These are phyloP conservation scores for Apiospora kogelbergensis DNA, from an alignment of 2,329 filamentous ascomycete genomes.

Conservation along the genomic window DNA sequence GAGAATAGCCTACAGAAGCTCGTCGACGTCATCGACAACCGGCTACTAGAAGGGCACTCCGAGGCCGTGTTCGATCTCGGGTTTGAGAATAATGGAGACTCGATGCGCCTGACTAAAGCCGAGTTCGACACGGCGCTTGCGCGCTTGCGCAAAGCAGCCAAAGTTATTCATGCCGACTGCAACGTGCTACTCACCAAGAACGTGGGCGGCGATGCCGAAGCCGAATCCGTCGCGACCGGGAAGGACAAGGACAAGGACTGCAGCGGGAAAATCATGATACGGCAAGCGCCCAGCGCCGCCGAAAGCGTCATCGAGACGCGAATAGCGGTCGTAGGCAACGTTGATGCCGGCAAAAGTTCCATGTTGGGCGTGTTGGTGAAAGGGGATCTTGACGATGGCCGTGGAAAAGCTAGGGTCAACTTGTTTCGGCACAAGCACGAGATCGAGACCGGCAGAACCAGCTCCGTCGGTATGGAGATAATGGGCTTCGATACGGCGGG, in stretches of 20 bases:
- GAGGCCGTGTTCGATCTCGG: slow-evolving; percentile 92
- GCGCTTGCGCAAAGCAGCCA: slow-evolving; percentile 65
- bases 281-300: slow-evolving; percentile 69
- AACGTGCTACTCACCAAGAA: slow-evolving; percentile 87
- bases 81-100: slow-evolving; percentile 84
- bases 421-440: slow-evolving; percentile 98
- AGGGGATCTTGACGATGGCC: slow-evolving; percentile 89
- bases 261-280: slow-evolving; percentile 83
- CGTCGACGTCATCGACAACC: slow-evolving; percentile 61
- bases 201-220: slow-evolving; percentile 76
- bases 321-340: slow-evolving; percentile 95
- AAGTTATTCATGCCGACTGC: slow-evolving; percentile 69
- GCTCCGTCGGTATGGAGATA: slow-evolving; percentile 97
- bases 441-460: slow-evolving; percentile 91
- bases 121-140: slow-evolving; percentile 75
- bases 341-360: slow-evolving; percentile 96
- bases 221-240: slow-evolving; percentile 48
- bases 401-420: slow-evolving; percentile 90
- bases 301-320: slow-evolving; percentile 94
- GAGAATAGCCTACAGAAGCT: slow-evolving; percentile 65
- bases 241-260: slow-evolving; percentile 63
- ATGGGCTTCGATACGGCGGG: slow-evolving; percentile 93
- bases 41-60: slow-evolving; percentile 80
- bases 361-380: slow-evolving; percentile 95
- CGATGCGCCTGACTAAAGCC: slow-evolving; percentile 71